phyloP scores from a whole-genome alignment of 306 rosid species.

The Prunus davidiana region DNA sequence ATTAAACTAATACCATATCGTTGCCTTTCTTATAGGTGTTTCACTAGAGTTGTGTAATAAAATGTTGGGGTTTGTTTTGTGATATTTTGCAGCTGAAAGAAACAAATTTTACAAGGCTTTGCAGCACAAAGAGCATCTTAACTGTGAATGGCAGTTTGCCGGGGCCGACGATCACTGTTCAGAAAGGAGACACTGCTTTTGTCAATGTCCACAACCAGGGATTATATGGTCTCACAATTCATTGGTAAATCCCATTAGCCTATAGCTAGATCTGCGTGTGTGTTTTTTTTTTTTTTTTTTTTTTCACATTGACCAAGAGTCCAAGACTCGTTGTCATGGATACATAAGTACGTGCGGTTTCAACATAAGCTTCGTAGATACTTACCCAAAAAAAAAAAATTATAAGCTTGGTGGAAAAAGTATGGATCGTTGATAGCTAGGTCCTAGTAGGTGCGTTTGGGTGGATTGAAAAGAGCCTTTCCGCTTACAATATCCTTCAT shows the following conservation, averaged over 20 bases:
- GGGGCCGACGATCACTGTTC: slow-evolving; percentile 25
- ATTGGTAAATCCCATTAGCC: slow-evolving; percentile 11
- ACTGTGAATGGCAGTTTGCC: slow-evolving; percentile 30
- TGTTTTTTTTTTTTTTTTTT: neutral
- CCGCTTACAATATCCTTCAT: neutral
- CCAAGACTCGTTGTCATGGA: neutral
- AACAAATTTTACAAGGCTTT: slow-evolving; percentile 16
- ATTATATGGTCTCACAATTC: slow-evolving; percentile 26
- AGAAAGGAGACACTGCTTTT: slow-evolving; percentile 15
- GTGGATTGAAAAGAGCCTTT: neutral
- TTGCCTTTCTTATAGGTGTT: neutral
- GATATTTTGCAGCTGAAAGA: slow-evolving; percentile 15
- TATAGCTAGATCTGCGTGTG: neutral
- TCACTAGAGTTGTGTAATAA: neutral
- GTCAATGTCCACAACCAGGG: slow-evolving; percentile 30
- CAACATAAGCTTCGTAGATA: neutral
- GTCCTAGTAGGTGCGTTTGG: neutral
- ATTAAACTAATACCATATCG: neutral
- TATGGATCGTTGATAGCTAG: neutral
- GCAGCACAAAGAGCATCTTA: slow-evolving; percentile 26
- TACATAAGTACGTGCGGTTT: too few relatives aligned
- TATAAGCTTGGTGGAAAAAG: neutral
- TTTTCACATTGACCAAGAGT: neutral
- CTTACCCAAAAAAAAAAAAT: neutral
- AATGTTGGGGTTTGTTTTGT: neutral